Evolutionary conservation across 257 asterid species (phyloP), one percentile per base, ranked within the genome.

Genomic region (Fraxinus quadrangulata): DNA sequence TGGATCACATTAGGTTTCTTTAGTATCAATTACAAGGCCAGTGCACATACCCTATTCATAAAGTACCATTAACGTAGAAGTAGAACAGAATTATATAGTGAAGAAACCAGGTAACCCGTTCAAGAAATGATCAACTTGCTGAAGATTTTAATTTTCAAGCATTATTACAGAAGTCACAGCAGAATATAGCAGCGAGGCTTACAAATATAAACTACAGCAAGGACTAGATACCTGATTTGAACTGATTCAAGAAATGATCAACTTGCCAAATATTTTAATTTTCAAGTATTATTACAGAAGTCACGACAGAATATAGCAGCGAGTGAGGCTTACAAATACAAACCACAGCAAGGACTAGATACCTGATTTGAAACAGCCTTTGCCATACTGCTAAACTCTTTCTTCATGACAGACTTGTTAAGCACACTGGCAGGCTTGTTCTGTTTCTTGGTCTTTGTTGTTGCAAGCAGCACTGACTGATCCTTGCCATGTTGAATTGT

Each of bases 321-420:
- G 3, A 23, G n/a, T 12, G 19, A 3, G 26, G 36, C 69, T 24
- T 63, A 37, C 51, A 75, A 23, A 59, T 4, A 33, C 54, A 72
- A 47, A 30, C 45, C 0, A 40, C 3, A 19, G 26, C 11, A 21
- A 26, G 12, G 45, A 39, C 30, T 40, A 2, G 2, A 13, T 85
- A 94, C 97, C 91, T 94, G 99, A 78, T 93, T 92, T n/a, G 76
- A 34, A 40, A 92, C 96, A 76, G 98, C 96, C 92, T 93, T 93
- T 28, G 98, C 96, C 99, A 93, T 95, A 28, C 98, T 86, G 80
- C 84, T 75, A 85, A 93, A 91, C 42, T 95, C 98, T 82, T 95
- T 95, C 96, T 91, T 95, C 98, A 93, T 90, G 78, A 90, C 81
- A 67, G 97, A 95, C 82, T 89, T 95, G 90, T 95, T 87, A 70